phyloP scores from a whole-genome alignment of 192 early-diverging fungal species.

The Linnemannia zychae region DNA sequence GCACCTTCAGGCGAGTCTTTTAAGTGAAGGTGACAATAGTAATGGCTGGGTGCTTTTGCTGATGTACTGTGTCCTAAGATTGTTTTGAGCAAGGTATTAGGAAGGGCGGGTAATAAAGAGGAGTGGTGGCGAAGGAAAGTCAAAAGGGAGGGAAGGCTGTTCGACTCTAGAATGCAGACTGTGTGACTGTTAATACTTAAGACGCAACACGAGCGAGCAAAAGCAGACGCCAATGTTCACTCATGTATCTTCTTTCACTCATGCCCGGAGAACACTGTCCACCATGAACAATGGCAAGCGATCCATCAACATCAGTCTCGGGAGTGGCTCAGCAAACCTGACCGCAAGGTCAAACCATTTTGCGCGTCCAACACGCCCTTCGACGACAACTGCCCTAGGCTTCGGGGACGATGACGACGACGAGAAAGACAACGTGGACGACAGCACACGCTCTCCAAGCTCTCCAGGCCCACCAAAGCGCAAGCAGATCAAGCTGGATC shows the following conservation, averaged over 20 bases:
- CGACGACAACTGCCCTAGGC: slow-evolving; percentile 28
- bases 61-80: too few species aligned
- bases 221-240: background rate
- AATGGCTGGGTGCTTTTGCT: background rate
- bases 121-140: too few species aligned
- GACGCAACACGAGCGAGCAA: background rate
- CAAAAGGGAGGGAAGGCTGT: too few species aligned
- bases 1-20: background rate
- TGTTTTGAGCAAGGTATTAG: too few species aligned
- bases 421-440: background rate
- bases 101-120: too few species aligned
- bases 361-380: slow-evolving; percentile 11
- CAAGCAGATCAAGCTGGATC: slow-evolving; percentile 41
- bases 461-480: slow-evolving; percentile 32
- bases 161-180: too few species aligned
- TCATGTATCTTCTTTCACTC: background rate
- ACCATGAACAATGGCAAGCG: slow-evolving; percentile 48
- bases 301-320: slow-evolving; percentile 44
- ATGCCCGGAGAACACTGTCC: background rate
- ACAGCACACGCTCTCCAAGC: background rate
- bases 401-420: slow-evolving; percentile 39
- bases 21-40: background rate
- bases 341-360: slow-evolving; percentile 34
- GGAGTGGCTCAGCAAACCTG: slow-evolving; percentile 3
- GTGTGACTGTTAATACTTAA: background rate